Evolutionary conservation across 2,329 filamentous ascomycete species (phyloP), one percentile per base, ranked within the genome.

Genomic region (Penicillium sp.): DNA sequence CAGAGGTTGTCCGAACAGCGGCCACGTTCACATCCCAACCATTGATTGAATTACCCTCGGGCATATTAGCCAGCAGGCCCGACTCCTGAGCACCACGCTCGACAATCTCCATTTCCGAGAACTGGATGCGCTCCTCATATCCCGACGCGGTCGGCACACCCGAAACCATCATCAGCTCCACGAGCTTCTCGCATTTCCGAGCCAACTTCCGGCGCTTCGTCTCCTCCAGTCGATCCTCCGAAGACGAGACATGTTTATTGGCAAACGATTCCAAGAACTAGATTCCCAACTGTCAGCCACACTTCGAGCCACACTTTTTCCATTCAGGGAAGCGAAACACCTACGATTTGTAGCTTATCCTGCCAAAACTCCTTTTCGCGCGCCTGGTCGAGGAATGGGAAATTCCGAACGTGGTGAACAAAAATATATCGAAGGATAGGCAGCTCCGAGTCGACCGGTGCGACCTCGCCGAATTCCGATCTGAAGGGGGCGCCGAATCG

Each of bases 361-460:
- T 99, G 94, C 94, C 94, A 99, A 70, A 99, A 99, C 77, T 99
- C 94, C 83, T 97, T 96, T 82, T 99, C 94, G 70, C 86, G 89
- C 23, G 94, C 94, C 81, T 96, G 91, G 76, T 99, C 92, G 62
- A 99, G 84, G 71, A 99, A 99, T 1, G 94, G 94, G 69, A 99
- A 99, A 69, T 97, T 95, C 70, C 94, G 91, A 58, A 99, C 87
- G 86, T 97, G 92, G 72, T 97, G 89, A 53, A 97, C 94, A 72
- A 99, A 99, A 70, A 99, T 96, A 78, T 94, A 97, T 64, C 94
- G 86, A 60, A 99, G 81, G 61, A 99, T 89, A 19, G 94, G 94
- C 29, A 99, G 82, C 67, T 97, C 93, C 2, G 92, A 97, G 71
- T 99, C 92, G 59, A 96, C 84, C 15, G 94, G 94, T 4, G 92